Base-by-base conservation (phyloP, 1,284 basidiomycete species). In the Cronartium quercuum region DNA sequence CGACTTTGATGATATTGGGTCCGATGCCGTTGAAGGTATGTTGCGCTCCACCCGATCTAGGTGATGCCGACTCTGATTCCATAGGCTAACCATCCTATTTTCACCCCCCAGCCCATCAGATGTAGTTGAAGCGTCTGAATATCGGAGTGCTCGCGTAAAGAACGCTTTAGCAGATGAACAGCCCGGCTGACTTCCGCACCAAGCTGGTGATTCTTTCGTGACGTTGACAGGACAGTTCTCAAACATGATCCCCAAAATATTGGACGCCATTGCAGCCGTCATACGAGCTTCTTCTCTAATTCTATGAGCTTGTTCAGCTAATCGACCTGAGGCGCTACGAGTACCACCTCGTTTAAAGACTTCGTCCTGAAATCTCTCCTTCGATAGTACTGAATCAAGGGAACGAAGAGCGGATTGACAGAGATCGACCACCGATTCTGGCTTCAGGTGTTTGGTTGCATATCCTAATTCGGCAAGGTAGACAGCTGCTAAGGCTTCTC, bases 381-480 rank as follows among this genome's bases (percentile, higher is more conserved):
- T 42, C 7, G 51, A 37, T 7, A 73, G 34, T 3, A 47, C 51
- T 1, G 69, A 57, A 55, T 65, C 69, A 3, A 29, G 35, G 1
- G 41, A 41, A 13, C 34, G 34, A 3, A 73, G 41, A 44, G 62
- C 62, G 1, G 51, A 18, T 13, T 38, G 47, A 18, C 62, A 73
- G 34, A 47, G 47, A 24, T 73, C 69, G 15, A 66, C 38, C 21
- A 73, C 40, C 0, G 9, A 35, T 66, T 66, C 44, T 13, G 64
- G 62, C 7, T 44, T 35, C 29, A 58, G 34, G 15, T 64, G 37
- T 7, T 61, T 18, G 21, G 29, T 29, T 35, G 57, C 71, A 66
- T 60, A 64, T 35, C 58, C 66, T 24, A 62, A 51, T 57, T 75
- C 66, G 13, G 66, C 24, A 18, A 68, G 57, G 57, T 75, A 75